phyloP scores from a whole-genome alignment of 2,329 filamentous ascomycete species.

The Pyrenophora graminea region DNA sequence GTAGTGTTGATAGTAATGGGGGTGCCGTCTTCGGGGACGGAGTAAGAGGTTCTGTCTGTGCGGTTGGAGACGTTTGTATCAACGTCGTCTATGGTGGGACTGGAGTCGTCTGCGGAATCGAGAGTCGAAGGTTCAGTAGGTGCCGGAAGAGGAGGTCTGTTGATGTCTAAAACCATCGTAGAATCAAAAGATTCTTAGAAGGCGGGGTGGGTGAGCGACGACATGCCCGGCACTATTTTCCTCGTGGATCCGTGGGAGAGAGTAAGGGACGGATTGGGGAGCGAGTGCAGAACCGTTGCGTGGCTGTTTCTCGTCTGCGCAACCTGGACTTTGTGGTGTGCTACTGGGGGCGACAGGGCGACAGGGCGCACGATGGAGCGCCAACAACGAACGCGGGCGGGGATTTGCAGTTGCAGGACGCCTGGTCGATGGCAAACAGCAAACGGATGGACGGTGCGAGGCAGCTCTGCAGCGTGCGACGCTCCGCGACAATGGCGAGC shows the following conservation, averaged over 20 bases:
- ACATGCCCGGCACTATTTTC: slow-evolving; percentile 36
- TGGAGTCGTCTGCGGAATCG: slow-evolving; percentile 60
- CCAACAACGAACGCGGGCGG: slow-evolving; percentile 11
- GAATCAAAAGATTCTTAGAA: slow-evolving; percentile 39
- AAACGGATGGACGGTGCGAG: not conserved
- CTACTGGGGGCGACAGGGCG: slow-evolving; percentile 5
- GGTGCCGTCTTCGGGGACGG: slow-evolving; percentile 82
- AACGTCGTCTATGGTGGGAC: slow-evolving; percentile 54
- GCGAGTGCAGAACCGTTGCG: slow-evolving; percentile 19
- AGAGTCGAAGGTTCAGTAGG: slow-evolving; percentile 74
- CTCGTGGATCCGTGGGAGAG: slow-evolving; percentile 12
- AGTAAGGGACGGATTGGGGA: slow-evolving; percentile 2
- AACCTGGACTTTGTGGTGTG: slow-evolving; percentile 20
- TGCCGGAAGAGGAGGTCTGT: slow-evolving; percentile 70
- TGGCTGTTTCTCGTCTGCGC: slow-evolving; percentile 35
- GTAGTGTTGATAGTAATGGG: slow-evolving; percentile 88
- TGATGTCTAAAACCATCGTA: slow-evolving; percentile 52
- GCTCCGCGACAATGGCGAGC: slow-evolving; percentile 18
- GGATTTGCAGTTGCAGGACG: not conserved
- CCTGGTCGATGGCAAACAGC: not conserved
- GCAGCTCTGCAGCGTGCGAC: slow-evolving; percentile 18
- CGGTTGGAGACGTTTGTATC: slow-evolving; percentile 70
- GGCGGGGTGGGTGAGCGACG: slow-evolving; percentile 27
- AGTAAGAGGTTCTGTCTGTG: slow-evolving; percentile 74
- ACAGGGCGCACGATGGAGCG: not conserved